These are phyloP conservation scores for Oropetium thomaeum DNA, from an alignment of 176 grass and related monocot genomes.

Conservation along the genomic window DNA sequence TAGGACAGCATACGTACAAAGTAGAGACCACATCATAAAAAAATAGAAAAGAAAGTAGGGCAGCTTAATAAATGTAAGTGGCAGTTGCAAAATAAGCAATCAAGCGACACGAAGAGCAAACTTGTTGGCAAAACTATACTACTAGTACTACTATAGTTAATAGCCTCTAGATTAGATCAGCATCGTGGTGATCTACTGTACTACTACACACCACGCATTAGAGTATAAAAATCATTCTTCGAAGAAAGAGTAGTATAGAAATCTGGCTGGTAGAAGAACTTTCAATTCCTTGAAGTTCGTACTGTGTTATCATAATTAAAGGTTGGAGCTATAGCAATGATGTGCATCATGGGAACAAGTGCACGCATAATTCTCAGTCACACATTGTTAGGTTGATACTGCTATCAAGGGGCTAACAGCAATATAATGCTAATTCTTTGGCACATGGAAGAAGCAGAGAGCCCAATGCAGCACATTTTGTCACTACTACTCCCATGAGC, in stretches of 20 bases:
- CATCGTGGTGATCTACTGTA: neutral
- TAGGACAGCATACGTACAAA: constrained; percentile 51
- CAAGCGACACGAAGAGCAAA: neutral
- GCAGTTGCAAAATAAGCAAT: constrained; percentile 12
- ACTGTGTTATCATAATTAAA: constrained; percentile 15
- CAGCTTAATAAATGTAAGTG: neutral
- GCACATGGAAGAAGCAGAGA: constrained; percentile 1
- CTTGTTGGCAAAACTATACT: neutral
- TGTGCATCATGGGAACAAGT: constrained; percentile 34
- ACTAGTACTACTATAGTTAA: too few species aligned
- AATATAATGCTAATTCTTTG: neutral
- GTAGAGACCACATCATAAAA: constrained; percentile 12
- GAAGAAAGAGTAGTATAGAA: neutral
- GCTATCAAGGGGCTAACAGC: neutral
- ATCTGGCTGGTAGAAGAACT: neutral
- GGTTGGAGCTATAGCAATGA: constrained; percentile 23
- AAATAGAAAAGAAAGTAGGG: constrained; percentile 29
- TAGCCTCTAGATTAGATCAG: constrained; percentile 13
- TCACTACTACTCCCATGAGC: neutral
- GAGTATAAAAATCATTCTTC: neutral
- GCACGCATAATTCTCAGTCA: neutral
- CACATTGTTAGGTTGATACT: constrained; percentile 19
- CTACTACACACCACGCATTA: neutral
- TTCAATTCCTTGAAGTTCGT: constrained; percentile 22
- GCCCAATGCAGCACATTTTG: neutral